Evolutionary conservation across 306 rosid species (phyloP), one percentile per base, ranked within the genome.

Genomic region (Dicorynia guianensis): DNA sequence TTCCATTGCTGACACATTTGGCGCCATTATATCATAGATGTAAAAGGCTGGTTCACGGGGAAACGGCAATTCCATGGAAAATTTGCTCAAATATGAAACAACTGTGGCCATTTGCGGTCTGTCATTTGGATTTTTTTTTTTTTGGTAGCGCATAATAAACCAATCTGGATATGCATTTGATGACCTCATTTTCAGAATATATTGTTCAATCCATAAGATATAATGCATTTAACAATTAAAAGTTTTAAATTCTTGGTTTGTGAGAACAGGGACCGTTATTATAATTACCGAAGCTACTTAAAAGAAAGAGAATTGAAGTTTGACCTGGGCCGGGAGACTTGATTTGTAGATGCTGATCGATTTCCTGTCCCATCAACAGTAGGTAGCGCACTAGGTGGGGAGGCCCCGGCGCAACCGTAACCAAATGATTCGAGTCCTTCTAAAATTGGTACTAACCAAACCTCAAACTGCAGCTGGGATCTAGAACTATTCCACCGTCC

Each of bases 81-180:
- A 55, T 11, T 64, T 79, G 1, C 20, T 81, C 10, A 85, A 57
- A 44, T 50, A 69, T 59, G 76, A 10, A 57, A 79, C 80, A 12
- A 85, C 63, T 3, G 15, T 7, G 11, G 77, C 52, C 76, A 85
- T 81, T 0, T 75, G 48, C 14, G 88, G 85, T 30, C 85, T 74
- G 2, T 74, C 81, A 3, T 7, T 20, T 30, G 79, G 85, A 52
- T 78, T 80, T 40, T 71, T 76, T 12, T 84, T n/a, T n/a, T n/a
- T n/a, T n/a, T n/a, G n/a, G n/a, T 83, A 10, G 80, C 85, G 19
- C 88, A 84, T 19, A 84, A 64, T 48, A 85, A 80, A 42, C 81
- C 85, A 6, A 85, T 70, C 0, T 81, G 76, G 12, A 85, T n/a
- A n/a, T 74, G 44, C 81, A 74, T 34, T 54, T 74, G 11, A 63